Evolutionary conservation across 768 basidiomycete genomes (phyloP), one percentile per base, ranked within the genome.

Genomic region (Chalciporus piperatus): DNA sequence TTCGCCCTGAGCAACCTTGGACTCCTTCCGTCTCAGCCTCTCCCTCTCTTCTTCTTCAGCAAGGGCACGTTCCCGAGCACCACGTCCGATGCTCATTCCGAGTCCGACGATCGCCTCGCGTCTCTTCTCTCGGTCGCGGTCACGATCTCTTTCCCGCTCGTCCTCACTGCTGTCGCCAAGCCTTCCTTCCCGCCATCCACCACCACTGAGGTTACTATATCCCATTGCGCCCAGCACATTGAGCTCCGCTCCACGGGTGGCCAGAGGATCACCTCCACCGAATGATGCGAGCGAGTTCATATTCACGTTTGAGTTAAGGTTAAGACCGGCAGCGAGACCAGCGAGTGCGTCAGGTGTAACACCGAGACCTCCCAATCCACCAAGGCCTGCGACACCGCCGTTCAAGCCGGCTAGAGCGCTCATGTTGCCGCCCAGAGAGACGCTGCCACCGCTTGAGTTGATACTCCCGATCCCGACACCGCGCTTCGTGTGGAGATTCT

Each of bases 401-500:
- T 57, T 64, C 32, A 67, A 38, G n/a, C 57, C 59, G 30, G 61
- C 48, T 14, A 63, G 54, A 50, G 58, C 47, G 39, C 63, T 54
- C 42, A 67, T 32, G 48, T 62, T 63, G 55, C 37, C 57, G 37
- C 67, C 65, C 43, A 62, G 54, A 53, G 66, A 59, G 43, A 66
- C 48, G 50, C 61, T 53, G 41, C 70, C 70, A 50, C 65, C 56
- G 32, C 59, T 62, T 12, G 66, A 56, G 20, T 50, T 54, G 9
- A 58, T 60, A 32, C 74, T 73, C 17, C 83, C 74, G 6, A 83
- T 82, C n/a, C 90, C 90, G 20, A 92, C 85, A 3, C 89, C 89
- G 35, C 92, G 77, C 74, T 96, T 97, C 17, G 94, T 96, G 64
- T 99, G 96, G 35, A 99, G 71, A 64, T 99, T 98, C 81, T 99